A percentile compares a stretch with the other conserved stretches of the same genome.
phyloP scores from a whole-genome alignment of 306 rosid species.

The Trifolium subterraneum region DNA sequence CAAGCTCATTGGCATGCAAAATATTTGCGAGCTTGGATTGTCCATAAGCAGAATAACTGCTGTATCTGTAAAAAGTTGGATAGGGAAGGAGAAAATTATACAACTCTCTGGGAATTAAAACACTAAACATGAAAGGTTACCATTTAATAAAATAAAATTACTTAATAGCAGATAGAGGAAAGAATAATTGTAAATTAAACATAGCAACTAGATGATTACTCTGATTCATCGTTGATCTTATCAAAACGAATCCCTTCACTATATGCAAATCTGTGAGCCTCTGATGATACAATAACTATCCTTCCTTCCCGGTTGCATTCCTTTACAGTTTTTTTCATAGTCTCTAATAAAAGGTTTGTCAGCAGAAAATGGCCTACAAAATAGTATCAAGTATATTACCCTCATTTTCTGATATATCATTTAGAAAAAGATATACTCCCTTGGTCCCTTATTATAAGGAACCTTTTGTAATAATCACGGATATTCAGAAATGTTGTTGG shows the following conservation, averaged over 20 bases:
- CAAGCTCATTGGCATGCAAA: constrained; percentile 80
- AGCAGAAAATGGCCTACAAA: constrained; percentile 84
- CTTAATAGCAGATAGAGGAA: constrained; percentile 10
- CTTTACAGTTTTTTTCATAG: constrained; percentile 72
- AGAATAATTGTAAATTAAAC: constrained; percentile 25
- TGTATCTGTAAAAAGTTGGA: constrained; percentile 55
- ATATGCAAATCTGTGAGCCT: constrained; percentile 62
- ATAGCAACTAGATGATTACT: constrained; percentile 52
- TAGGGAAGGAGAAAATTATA: constrained; percentile 5
- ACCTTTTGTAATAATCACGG: too few species aligned
- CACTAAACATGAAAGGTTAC: constrained; percentile 25
- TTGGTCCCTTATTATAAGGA: too few species aligned
- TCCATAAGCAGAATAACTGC: constrained; percentile 62
- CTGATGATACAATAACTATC: constrained; percentile 72
- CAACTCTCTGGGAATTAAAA: constrained; percentile 9
- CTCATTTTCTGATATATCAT: background rate
- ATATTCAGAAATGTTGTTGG: too few species aligned
- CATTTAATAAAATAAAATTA: background rate
- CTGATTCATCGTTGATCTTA: constrained; percentile 70
- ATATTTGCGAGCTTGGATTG: constrained; percentile 87
- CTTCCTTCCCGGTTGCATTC: constrained; percentile 74
- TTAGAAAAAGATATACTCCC: constrained; percentile 13
- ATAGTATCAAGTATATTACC: constrained; percentile 1
- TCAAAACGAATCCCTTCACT: constrained; percentile 68
- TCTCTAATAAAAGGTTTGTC: constrained; percentile 77